Base-by-base conservation (phyloP, 1,139 yeast species). In the Kodamaea arcana region DNA sequence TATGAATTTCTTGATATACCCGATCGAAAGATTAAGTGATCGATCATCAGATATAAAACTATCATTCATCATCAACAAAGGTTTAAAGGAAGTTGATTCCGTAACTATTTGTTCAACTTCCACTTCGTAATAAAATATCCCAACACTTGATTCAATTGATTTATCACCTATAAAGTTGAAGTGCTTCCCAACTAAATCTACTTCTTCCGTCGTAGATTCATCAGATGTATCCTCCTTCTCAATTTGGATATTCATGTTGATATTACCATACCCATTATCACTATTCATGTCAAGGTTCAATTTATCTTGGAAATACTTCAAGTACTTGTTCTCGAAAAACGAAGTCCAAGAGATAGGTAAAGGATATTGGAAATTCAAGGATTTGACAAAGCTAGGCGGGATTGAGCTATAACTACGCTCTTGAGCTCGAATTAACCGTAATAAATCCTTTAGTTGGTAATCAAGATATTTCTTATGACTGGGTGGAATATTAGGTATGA, bases 331-430 rank as follows among this genome's bases (percentile, higher is more conserved):
- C 2, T 62, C 55, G 6, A 62, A 52, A 14, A 69, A 45, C 1
- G 73, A 70, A 2, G 58, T 47, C 75, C 75, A 69, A 6, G 64
- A 53, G 29, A 62, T 47, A 0, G 75, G 75, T 15, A 69, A 52
- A 0, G 62, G 55, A 36, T 65, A 62, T 15, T 57, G 49, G 30
- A 63, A 65, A 17, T 51, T 52, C 13, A 54, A 59, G 15, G 59
- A 46, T 31, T 48, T 47, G 13, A 62, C 36, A 36, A 57, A 58
- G 31, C 68, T 58, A 3, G 62, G 54, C 1, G 58, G 54, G 16
- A 47, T 44, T 9, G 32, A 24, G 4, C 31, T 15, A 15, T 25
- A 16, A 3, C 33, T 20, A 3, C 50, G 43, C 16, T 55, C 46
- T 22, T 54, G 54, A 15, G 45, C 35, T 27, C 52, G 54, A 8